Evolutionary conservation across 495 filamentous ascomycete genomes (phyloP), one percentile per base, ranked within the genome.

Genomic region (Venustampulla echinocandica): DNA sequence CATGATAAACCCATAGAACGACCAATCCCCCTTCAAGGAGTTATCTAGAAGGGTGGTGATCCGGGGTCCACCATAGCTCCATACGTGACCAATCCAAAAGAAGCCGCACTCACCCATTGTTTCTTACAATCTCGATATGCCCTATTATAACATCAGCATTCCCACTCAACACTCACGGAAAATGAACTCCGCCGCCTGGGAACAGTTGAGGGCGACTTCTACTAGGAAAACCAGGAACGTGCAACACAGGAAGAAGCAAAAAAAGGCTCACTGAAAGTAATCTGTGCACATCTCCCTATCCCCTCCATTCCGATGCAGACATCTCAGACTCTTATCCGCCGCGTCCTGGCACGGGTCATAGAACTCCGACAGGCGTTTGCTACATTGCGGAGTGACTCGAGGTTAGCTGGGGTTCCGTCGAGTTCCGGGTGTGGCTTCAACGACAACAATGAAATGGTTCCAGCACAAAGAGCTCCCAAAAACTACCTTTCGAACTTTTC

Each of bases 111-210:
- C 75, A 90, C 87, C 88, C 88, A 95, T 69, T 82, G 71, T 68
- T 90, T 89, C 64, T 95, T 95, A 65, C 89, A 95, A 52, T 93
- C 88, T 51, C 88, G 78, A 64, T 95, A 95, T 45, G 89, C 88
- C 64, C 88, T 95, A 43, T 22, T 34, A 27, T 11, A 30, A 22
- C 34, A 34, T 51, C 39, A 49, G 47, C 36, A 18, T 20, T 38
- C 10, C 1, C 11, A 1, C 21, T 13, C 15, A 21, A 42, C 10
- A 7, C 21, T 23, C 1, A 49, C 34, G 11, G 37, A 18, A 27
- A 14, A 14, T 33, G 25, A 7, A 5, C 14, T 36, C 6, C 2
- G 24, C 18, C 14, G 37, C 15, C 21, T 19, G n/a, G n/a, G n/a
- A n/a, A n/a, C n/a, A n/a, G n/a, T n/a, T n/a, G n/a, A n/a, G n/a